phyloP scores from a whole-genome alignment of 2,329 filamentous ascomycete genomes.

The Alternaria sp. region DNA sequence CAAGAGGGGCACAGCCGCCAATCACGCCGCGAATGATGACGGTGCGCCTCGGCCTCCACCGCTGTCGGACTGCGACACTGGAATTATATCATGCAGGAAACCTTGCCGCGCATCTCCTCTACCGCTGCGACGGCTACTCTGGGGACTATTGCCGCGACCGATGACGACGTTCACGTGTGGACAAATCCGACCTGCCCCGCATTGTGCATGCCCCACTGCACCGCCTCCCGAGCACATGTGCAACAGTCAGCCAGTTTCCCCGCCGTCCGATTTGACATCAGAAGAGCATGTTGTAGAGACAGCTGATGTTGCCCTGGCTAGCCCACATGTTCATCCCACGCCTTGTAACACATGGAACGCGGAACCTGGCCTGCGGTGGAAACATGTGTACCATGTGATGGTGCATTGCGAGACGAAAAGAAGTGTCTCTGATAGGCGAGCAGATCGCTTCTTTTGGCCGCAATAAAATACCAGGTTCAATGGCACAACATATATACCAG shows the following conservation, averaged over 20 bases:
- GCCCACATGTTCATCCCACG: constrained; percentile 1
- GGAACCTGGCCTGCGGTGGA: neutral
- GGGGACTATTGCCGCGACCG: constrained; percentile 11
- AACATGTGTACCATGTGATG: neutral
- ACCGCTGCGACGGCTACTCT: constrained; percentile 6
- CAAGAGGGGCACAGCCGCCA: constrained; percentile 32
- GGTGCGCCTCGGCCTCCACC: constrained; percentile 24
- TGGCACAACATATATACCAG: neutral
- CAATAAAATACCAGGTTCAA: neutral
- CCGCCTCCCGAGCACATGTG: neutral
- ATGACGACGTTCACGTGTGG: constrained; percentile 29
- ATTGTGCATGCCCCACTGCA: constrained; percentile 20
- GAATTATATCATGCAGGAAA: constrained; percentile 11
- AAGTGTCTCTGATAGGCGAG: neutral
- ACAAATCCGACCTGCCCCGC: constrained; percentile 27
- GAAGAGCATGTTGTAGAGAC: neutral
- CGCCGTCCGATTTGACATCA: constrained; percentile 1
- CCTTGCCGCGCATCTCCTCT: constrained; percentile 15
- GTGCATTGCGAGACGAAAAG: neutral
- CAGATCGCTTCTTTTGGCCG: neutral
- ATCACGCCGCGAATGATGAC: constrained; percentile 40
- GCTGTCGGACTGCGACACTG: constrained; percentile 17
- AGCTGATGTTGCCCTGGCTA: neutral
- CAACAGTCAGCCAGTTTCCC: constrained; percentile 4
- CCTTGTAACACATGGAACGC: neutral